These are phyloP conservation scores for Termitomyces sp. DNA, from an alignment of 768 basidiomycete species.

Conservation along the genomic window DNA sequence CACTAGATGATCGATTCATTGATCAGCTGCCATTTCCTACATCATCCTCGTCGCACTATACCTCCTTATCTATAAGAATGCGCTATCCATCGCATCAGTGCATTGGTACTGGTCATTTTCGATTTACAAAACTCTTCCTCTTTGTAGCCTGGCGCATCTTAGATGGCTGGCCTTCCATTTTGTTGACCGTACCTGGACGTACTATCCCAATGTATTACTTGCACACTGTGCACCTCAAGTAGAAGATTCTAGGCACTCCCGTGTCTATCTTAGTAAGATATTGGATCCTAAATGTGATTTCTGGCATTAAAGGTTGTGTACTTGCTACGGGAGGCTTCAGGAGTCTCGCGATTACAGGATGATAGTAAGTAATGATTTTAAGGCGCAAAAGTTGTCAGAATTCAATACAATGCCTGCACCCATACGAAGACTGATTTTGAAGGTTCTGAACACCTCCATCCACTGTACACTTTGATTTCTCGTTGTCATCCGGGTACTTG, in stretches of 20 bases:
- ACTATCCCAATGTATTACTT: neutral
- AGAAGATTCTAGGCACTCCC: neutral
- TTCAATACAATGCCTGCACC: neutral
- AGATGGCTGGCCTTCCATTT: slow-evolving; percentile 2
- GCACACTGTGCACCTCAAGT: neutral
- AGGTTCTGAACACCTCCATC: no score
- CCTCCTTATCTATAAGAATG: neutral
- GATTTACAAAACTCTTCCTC: neutral
- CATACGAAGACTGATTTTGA: no score
- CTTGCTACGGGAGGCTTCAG: no score
- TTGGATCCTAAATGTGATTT: neutral
- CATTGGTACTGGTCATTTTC: neutral
- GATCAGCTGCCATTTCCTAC: neutral
- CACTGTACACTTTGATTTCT: no score
- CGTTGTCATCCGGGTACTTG: no score
- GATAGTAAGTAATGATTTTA: no score
- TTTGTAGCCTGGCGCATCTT: neutral
- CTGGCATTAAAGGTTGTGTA: no score
- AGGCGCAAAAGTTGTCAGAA: neutral
- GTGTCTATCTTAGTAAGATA: neutral
- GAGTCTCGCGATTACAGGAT: no score
- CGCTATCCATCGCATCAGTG: neutral
- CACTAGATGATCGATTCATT: neutral
- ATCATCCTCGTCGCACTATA: neutral
- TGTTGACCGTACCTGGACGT: neutral